Conservation (phyloP, 2,329 filamentous ascomycete genomes). For the Epichloe aotearoae region DNA sequence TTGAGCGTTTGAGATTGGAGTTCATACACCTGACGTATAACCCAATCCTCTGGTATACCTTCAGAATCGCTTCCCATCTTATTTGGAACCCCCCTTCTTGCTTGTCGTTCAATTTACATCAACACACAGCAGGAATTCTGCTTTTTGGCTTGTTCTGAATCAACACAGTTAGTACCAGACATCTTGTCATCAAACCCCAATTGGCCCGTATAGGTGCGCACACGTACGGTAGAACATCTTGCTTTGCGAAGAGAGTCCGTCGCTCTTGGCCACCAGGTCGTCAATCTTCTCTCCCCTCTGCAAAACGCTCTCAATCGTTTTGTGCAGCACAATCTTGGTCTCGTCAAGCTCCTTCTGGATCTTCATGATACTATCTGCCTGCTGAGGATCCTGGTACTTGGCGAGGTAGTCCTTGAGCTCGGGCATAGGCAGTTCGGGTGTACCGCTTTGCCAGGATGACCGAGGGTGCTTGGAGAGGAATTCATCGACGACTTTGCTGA, state of each 20-base stretch:
- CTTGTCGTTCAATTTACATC: slow-evolving; percentile 35
- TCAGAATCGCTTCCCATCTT: neutral
- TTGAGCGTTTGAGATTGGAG: neutral
- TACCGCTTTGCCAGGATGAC: slow-evolving; percentile 48
- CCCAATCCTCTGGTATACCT: neutral
- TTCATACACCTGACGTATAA: neutral
- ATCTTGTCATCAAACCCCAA: neutral
- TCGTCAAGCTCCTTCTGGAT: slow-evolving; percentile 96
- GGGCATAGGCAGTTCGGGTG: slow-evolving; percentile 47
- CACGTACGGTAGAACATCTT: slow-evolving; percentile 90
- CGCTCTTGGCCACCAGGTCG: slow-evolving; percentile 83
- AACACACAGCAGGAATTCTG: slow-evolving; percentile 64
- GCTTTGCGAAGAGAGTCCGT: slow-evolving; percentile 77
- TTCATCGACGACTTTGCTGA: slow-evolving; percentile 78
- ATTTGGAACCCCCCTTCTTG: no score
- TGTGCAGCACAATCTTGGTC: slow-evolving; percentile 93
- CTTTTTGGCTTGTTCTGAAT: slow-evolving; percentile 57
- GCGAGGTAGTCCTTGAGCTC: slow-evolving; percentile 63
- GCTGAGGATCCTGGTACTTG: slow-evolving; percentile 71
- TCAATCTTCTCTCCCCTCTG: slow-evolving; percentile 96
- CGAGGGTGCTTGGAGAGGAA: slow-evolving; percentile 67
- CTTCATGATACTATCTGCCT: slow-evolving; percentile 86
- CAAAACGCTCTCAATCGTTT: slow-evolving; percentile 80
- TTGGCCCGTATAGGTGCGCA: neutral
- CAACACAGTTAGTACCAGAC: slow-evolving; percentile 5